A percentile compares a stretch with the other conserved stretches of the same genome.
These are phyloP conservation scores for Fusarium concolor DNA, from an alignment of 2,329 filamentous ascomycete species.

Conservation along the genomic window DNA sequence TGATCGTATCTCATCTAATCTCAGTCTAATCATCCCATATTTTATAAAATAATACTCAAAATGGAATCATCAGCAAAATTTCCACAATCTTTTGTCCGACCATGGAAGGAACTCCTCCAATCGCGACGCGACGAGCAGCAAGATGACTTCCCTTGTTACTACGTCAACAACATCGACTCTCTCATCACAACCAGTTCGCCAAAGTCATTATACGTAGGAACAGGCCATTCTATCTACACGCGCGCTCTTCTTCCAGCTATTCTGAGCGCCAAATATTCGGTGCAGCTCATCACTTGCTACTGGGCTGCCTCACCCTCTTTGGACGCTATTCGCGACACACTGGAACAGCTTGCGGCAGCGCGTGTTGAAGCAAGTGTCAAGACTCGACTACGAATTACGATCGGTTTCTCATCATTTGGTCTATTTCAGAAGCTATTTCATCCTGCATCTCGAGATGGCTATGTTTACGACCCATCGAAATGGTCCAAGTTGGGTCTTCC, in stretches of 20 bases:
- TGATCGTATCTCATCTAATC: not conserved
- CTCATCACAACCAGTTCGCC: conserved; percentile 63
- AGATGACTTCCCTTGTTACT: conserved; percentile 62
- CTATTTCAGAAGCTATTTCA: conserved; percentile 81
- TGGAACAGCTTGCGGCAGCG: conserved; percentile 67
- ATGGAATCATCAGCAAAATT: conserved; percentile 44
- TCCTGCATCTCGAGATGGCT: conserved; percentile 70
- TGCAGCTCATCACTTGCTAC: conserved; percentile 85
- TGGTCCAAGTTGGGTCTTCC: conserved; percentile 78
- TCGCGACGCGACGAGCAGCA: conserved; percentile 51
- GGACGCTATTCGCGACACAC: conserved; percentile 65
- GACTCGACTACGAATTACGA: conserved; percentile 67
- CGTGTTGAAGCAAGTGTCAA: conserved; percentile 44
- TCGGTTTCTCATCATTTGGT: conserved; percentile 82
- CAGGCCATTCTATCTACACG: conserved; percentile 67
- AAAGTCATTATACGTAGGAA: conserved; percentile 65
- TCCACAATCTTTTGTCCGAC: conserved; percentile 53
- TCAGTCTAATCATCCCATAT: not conserved
- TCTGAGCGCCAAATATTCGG: conserved; percentile 68
- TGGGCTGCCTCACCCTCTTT: conserved; percentile 77
- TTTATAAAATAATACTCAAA: not conserved
- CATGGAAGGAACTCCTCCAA: conserved; percentile 52
- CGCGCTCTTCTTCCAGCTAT: conserved; percentile 71
- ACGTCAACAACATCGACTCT: conserved; percentile 55
- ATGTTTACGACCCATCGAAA: conserved; percentile 67